phyloP scores from a whole-genome alignment of 768 basidiomycete genomes.

The Tricholoma terreum region DNA sequence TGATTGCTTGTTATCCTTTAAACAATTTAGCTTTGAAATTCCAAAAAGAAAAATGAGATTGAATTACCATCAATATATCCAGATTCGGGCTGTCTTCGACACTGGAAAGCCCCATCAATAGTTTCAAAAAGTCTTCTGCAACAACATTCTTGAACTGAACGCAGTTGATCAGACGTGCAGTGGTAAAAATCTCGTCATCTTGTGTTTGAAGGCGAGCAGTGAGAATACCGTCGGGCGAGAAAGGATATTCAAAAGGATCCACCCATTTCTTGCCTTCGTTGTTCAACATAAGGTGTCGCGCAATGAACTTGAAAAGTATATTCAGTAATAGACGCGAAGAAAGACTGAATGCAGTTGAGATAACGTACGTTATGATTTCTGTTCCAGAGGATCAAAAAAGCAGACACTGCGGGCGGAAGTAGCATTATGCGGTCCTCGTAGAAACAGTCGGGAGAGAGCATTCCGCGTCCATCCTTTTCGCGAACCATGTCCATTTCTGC shows the following conservation, averaged over 20 bases:
- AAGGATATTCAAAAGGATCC: constrained; percentile 7
- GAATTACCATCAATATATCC: constrained; percentile 14
- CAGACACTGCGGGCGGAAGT: constrained; percentile 14
- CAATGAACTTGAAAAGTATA: constrained; percentile 15
- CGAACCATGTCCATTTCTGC: constrained; percentile 14
- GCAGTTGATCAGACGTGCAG: constrained; percentile 23
- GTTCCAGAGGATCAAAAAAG: constrained; percentile 22
- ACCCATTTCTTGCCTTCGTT: constrained; percentile 19
- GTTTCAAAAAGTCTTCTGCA: constrained; percentile 22
- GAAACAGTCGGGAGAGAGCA: constrained; percentile 22
- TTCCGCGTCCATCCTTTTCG: constrained; percentile 20
- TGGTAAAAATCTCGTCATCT: constrained; percentile 25
- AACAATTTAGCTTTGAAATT: neutral
- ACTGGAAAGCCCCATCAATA: constrained; percentile 18
- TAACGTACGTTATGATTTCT: constrained; percentile 22
- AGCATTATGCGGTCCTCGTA: constrained; percentile 13
- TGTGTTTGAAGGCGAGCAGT: constrained; percentile 8
- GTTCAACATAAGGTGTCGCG: constrained; percentile 15
- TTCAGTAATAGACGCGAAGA: neutral
- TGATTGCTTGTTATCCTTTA: constrained; percentile 5
- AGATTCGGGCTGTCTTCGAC: constrained; percentile 14
- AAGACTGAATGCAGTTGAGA: too few relatives aligned
- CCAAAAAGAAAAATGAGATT: neutral
- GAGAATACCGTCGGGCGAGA: constrained; percentile 1
- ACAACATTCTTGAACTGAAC: constrained; percentile 24